A percentile compares a stretch with the other conserved stretches of the same genome.
Conservation (phyloP, 257 asterid genomes). For the Solanum medicagineum region DNA sequence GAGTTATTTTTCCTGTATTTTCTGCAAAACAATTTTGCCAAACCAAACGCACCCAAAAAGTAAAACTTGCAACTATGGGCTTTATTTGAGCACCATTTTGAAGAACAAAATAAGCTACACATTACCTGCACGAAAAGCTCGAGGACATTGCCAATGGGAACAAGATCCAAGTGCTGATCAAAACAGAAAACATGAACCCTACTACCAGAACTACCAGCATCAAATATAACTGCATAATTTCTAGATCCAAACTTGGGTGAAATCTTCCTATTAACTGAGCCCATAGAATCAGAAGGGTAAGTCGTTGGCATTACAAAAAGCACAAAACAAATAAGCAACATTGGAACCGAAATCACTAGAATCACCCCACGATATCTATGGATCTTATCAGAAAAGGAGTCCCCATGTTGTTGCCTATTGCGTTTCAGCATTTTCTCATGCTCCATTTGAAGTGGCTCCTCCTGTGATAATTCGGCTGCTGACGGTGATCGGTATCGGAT, state of each 20-base stretch:
- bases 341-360: conserved; percentile 55
- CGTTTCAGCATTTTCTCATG: conserved; percentile 43
- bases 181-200: conserved; percentile 30
- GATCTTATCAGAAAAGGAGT: conserved; percentile 48
- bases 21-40: not conserved
- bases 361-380: conserved; percentile 60
- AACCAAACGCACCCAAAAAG: not conserved
- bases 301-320: conserved; percentile 22
- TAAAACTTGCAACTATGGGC: not conserved
- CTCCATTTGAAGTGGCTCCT: conserved; percentile 33
- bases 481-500: conserved; percentile 96
- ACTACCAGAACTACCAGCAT: conserved; percentile 32
- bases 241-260: conserved; percentile 14
- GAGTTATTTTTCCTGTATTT: not conserved
- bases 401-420: conserved; percentile 6
- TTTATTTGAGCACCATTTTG: not conserved
- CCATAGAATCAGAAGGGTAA: conserved; percentile 5
- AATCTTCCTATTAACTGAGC: conserved; percentile 18
- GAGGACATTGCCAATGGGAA: conserved; percentile 14
- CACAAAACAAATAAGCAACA: conserved; percentile 15
- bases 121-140: conserved; percentile 11
- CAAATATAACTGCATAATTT: conserved; percentile 22
- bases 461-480: conserved; percentile 50
- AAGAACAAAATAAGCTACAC: not conserved
- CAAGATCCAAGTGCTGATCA: conserved; percentile 6